Evolutionary conservation across 352 stramenopile species (phyloP), one percentile per base, ranked within the genome.

Genomic region (Aphanomyces astaci): DNA sequence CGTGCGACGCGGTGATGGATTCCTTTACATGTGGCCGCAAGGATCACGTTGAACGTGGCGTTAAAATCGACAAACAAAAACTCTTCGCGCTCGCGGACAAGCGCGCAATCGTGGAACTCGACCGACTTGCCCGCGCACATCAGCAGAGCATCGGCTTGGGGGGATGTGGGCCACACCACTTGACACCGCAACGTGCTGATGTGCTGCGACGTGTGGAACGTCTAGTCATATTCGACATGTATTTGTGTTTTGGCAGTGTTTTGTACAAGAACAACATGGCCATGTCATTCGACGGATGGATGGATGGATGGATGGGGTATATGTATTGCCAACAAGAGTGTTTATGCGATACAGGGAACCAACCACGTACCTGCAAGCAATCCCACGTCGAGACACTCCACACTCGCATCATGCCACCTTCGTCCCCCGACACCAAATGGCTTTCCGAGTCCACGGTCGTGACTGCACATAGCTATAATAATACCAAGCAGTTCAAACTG

Each of bases 11-110:
- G n/a, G n/a, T n/a, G n/a, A n/a, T 49, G 46, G 10, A 89, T n/a
- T 31, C 75, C 80, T 30, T 77, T 76, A 56, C 72, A 74, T 0
- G 83, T 92, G 19, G 78, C 81, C 7, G 72, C 81, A 10, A 89
- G 15, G 24, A 92, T 56, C 2, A 87, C 67, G 54, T 89, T 84
- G 25, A 92, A 51, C 54, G 76, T 71, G 17, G 66, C 71, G 62
- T 73, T 90, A 32, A 87, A 90, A 64, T 73, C 74, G 10, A 76
- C 72, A 63, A 84, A 87, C 51, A 90, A 71, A 28, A 90, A 67
- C 57, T 92, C 83, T 52, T 92, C 83, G 4, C 79, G 76, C 24
- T 78, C 74, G 53, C 82, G 84, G 11, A 78, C 74, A 24, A 87
- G 71, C 19, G 81, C 87, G 51, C 80, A 70, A 22, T 90, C 83